phyloP scores from a whole-genome alignment of 805 yeast genomes.

The Candida vaughaniae region DNA sequence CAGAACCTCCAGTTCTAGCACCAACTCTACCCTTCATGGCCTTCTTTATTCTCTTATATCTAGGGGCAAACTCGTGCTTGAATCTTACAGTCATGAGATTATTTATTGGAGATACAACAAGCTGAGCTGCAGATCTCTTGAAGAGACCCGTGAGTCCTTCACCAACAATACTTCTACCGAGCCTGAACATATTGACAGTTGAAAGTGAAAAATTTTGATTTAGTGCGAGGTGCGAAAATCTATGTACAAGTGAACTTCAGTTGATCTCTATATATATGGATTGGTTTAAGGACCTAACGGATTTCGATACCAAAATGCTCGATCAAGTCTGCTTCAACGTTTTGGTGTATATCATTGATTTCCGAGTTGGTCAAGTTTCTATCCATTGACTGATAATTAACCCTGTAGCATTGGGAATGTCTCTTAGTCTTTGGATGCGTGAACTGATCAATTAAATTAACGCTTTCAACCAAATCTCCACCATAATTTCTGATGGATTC shows the following conservation, averaged over 20 bases:
- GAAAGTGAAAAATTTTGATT: background rate
- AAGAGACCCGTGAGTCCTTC: too few relatives aligned
- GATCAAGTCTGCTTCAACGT: constrained; percentile 58
- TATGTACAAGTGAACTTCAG: background rate
- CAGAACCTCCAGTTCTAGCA: constrained; percentile 92
- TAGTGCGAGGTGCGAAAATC: background rate
- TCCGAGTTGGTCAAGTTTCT: constrained; percentile 84
- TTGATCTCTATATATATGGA: too few relatives aligned
- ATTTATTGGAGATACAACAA: constrained; percentile 2
- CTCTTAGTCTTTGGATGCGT: constrained; percentile 78
- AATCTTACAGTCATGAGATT: constrained; percentile 30
- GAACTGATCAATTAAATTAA: constrained; percentile 76
- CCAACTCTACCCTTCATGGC: constrained; percentile 93
- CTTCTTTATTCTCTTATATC: constrained; percentile 65
- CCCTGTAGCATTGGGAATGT: constrained; percentile 81
- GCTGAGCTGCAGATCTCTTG: too few relatives aligned
- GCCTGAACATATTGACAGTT: too few relatives aligned
- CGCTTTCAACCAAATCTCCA: constrained; percentile 88
- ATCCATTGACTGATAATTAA: constrained; percentile 95
- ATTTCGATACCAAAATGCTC: constrained; percentile 56
- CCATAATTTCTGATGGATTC: constrained; percentile 84
- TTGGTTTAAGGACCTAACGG: too few relatives aligned
- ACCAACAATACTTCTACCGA: too few relatives aligned
- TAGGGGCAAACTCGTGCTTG: constrained; percentile 76
- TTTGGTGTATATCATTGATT: constrained; percentile 68